A percentile compares a stretch with the other conserved stretches of the same genome.
Evolutionary conservation across 2,329 filamentous ascomycete genomes (phyloP).

Genomic region (Sporothrix euskadiensis): DNA sequence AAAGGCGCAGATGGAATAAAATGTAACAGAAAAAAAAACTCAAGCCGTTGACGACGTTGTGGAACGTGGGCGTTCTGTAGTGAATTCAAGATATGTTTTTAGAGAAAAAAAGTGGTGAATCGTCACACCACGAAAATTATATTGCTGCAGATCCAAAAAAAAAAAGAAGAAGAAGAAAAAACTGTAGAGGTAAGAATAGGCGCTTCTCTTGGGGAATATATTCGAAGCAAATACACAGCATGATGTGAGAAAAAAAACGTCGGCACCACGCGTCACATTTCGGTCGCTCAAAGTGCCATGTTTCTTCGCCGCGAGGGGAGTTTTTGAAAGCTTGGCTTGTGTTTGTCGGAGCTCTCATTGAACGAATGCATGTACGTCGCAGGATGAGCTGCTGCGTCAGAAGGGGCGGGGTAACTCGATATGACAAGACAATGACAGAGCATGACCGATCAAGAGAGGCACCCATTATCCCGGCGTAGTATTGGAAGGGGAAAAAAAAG

Average conservation of each 20-base stretch:
- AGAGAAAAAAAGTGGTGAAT: neutral
- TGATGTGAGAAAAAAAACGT: neutral
- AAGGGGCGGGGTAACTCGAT: slow-evolving; percentile 7
- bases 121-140: neutral
- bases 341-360: neutral
- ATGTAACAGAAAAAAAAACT: neutral
- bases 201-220: neutral
- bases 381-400: neutral
- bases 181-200: neutral
- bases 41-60: slow-evolving; percentile 6
- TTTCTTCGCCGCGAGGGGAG: neutral
- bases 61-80: neutral
- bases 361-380: neutral
- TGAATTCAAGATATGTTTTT: neutral
- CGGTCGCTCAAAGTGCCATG: slow-evolving; percentile 7
- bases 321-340: neutral
- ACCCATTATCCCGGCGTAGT: neutral
- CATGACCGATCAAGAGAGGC: slow-evolving; percentile 15
- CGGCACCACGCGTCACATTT: neutral
- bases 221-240: neutral
- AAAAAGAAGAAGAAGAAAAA: neutral
- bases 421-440: slow-evolving; percentile 18
- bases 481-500: neutral
- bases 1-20: neutral
- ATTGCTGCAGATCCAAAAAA: neutral